Conservation (phyloP, 371 early-diverging fungal genomes). For the Mortierella sp. region DNA sequence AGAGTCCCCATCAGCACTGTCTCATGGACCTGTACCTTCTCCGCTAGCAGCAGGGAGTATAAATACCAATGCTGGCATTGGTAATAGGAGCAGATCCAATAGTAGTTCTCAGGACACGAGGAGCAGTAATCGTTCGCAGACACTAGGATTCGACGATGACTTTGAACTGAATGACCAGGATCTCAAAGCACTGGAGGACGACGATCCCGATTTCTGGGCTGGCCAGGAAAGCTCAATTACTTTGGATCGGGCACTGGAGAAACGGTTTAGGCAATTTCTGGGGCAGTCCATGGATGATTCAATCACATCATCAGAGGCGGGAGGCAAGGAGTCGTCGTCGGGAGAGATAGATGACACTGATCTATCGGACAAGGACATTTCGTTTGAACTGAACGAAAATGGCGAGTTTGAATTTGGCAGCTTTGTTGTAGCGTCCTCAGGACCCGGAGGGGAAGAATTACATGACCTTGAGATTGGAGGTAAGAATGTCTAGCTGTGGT, state of each 20-base stretch:
- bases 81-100: too few relatives aligned
- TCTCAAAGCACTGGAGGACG: constrained; percentile 16
- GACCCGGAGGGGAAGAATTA: constrained; percentile 18
- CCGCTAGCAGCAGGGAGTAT: too few relatives aligned
- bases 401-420: constrained; percentile 47
- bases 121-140: background rate
- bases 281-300: constrained; percentile 13
- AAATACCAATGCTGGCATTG: background rate
- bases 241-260: constrained; percentile 19
- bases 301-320: constrained; percentile 14
- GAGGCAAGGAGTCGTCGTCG: constrained; percentile 19
- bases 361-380: too few relatives aligned
- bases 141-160: constrained; percentile 35
- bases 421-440: constrained; percentile 21
- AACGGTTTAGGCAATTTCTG: constrained; percentile 28
- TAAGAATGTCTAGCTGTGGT: constrained; percentile 8
- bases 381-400: constrained; percentile 30
- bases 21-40: constrained; percentile 11
- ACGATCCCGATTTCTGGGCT: constrained; percentile 37
- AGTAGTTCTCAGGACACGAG: background rate
- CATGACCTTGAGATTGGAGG: constrained; percentile 29
- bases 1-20: constrained; percentile 18
- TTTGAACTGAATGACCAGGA: constrained; percentile 26
- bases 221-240: constrained; percentile 18
- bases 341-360: constrained; percentile 25